These are phyloP conservation scores for Fusarium longipes DNA, from an alignment of 2,329 filamentous ascomycete genomes.

Conservation along the genomic window DNA sequence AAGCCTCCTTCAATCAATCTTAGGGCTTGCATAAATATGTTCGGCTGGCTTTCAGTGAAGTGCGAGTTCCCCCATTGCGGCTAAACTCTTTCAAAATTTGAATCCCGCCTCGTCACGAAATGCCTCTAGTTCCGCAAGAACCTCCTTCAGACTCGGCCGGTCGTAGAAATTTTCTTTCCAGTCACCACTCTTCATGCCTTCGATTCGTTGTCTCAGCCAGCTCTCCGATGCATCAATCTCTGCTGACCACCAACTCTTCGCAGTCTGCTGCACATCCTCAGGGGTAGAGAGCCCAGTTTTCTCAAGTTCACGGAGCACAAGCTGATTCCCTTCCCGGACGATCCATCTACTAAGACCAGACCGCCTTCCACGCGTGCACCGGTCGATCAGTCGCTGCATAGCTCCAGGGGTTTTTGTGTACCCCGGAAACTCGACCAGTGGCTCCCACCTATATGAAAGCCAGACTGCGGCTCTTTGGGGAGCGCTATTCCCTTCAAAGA, in stretches of 20 bases:
- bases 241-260: conserved; percentile 60
- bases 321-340: conserved; percentile 57
- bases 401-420: conserved; percentile 60
- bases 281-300: conserved; percentile 50
- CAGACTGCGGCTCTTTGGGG: conserved; percentile 67
- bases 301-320: conserved; percentile 56
- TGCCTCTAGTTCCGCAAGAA: conserved; percentile 49
- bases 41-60: background rate
- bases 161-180: conserved; percentile 65
- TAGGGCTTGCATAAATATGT: background rate
- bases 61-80: background rate
- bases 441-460: conserved; percentile 69
- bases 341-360: conserved; percentile 58
- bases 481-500: conserved; percentile 70
- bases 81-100: conserved; percentile 16
- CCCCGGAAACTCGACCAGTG: conserved; percentile 66
- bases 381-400: conserved; percentile 61
- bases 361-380: conserved; percentile 63
- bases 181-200: conserved; percentile 53
- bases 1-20: background rate
- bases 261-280: conserved; percentile 52
- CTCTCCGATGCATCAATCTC: conserved; percentile 61
- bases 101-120: conserved; percentile 43
- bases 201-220: conserved; percentile 58
- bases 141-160: conserved; percentile 60